Evolutionary conservation across 2,329 filamentous ascomycete species (phyloP).

Genomic region (Helicocarpus griseus): DNA sequence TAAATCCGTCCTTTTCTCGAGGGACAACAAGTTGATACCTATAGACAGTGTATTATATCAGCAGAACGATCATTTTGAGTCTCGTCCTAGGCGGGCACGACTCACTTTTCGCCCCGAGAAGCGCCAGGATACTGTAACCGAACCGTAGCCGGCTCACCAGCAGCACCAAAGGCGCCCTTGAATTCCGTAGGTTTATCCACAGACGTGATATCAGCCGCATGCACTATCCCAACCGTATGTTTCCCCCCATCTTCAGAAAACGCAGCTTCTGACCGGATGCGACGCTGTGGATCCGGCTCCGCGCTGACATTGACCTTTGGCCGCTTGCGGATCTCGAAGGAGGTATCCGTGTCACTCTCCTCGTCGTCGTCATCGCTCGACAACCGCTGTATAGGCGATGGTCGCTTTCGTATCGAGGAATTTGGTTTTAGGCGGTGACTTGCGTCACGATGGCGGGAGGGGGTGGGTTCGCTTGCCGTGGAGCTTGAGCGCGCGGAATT

Average conservation of each 20-base stretch:
- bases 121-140: constrained; percentile 77
- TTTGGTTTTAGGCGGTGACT: constrained; percentile 4
- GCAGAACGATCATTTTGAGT: not conserved
- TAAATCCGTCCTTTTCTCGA: constrained; percentile 68
- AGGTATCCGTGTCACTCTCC: constrained; percentile 33
- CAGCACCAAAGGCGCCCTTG: constrained; percentile 39
- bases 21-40: constrained; percentile 68
- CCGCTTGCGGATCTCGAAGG: constrained; percentile 30
- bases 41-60: not conserved
- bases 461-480: constrained; percentile 1
- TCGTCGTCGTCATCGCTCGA: constrained; percentile 34
- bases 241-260: constrained; percentile 32
- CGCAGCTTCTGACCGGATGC: constrained; percentile 36
- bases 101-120: constrained; percentile 56
- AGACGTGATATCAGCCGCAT: constrained; percentile 40
- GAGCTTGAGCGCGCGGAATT: not conserved
- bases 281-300: constrained; percentile 36
- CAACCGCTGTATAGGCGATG: constrained; percentile 29
- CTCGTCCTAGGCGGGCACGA: not conserved
- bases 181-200: constrained; percentile 39
- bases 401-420: constrained; percentile 25
- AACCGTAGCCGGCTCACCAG: constrained; percentile 40
- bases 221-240: constrained; percentile 33
- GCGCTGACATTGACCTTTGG: constrained; percentile 29
- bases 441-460: not conserved